phyloP scores from a whole-genome alignment of 73 alveolate species.

The Durusdinium trenchii region DNA sequence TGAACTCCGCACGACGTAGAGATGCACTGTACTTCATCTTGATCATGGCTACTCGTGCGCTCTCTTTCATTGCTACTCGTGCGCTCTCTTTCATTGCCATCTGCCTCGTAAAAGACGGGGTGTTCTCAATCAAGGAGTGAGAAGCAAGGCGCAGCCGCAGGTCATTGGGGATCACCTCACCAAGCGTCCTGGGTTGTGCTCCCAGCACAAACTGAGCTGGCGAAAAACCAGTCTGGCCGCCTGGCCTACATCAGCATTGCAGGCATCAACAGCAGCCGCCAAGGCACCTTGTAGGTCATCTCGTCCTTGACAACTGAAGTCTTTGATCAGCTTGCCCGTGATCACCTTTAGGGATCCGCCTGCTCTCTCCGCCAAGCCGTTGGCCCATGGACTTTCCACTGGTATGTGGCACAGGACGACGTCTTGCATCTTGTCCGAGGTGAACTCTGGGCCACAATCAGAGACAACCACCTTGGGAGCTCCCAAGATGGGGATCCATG shows the following conservation, averaged over 20 bases:
- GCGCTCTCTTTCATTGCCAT: not conserved
- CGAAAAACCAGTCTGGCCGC: not conserved
- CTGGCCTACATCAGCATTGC: not conserved
- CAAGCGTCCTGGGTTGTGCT: not conserved
- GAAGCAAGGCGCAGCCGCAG: not conserved
- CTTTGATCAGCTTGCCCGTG: not conserved
- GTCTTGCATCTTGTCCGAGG: too few relatives aligned
- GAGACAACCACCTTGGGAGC: too few relatives aligned
- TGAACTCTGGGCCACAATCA: not conserved
- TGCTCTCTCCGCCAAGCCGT: too few relatives aligned
- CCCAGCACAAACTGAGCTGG: not conserved
- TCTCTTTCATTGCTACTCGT: too few relatives aligned
- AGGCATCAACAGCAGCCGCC: not conserved
- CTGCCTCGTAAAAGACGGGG: not conserved
- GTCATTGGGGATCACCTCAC: too few relatives aligned
- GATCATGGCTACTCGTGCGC: slow-evolving; percentile 1
- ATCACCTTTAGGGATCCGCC: too few relatives aligned
- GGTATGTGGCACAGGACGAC: too few relatives aligned
- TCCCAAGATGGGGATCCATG: too few relatives aligned
- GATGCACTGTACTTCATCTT: not conserved
- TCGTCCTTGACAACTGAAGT: not conserved
- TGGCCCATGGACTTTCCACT: not conserved
- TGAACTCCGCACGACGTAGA: not conserved
- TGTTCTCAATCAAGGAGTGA: not conserved
- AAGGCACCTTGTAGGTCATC: not conserved